Evolutionary conservation across 108 stramenopile species (phyloP).

Genomic region (Conticribra weissflogii): DNA sequence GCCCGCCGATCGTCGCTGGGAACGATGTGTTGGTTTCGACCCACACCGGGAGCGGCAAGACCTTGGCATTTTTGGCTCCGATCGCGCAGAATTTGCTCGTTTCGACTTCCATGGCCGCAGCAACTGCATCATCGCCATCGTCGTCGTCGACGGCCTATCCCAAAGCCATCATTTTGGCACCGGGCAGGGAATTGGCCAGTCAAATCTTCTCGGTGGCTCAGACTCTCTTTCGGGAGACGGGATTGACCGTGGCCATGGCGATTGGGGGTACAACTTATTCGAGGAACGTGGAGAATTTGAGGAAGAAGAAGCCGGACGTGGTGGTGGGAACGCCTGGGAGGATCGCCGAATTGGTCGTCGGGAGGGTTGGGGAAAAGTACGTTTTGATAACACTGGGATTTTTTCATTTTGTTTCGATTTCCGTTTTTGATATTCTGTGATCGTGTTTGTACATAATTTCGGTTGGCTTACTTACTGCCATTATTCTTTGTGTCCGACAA

Average conservation of each 20-base stretch:
- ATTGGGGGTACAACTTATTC: conserved; percentile 86
- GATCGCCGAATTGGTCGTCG: conserved; percentile 83
- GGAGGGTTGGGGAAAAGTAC: conserved; percentile 74
- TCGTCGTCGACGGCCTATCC: conserved; percentile 21
- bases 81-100: conserved; percentile 65
- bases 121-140: neutral
- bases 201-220: conserved; percentile 83
- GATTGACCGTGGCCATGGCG: conserved; percentile 60
- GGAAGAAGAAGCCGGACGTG: conserved; percentile 77
- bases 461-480: too few relatives aligned
- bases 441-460: too few relatives aligned
- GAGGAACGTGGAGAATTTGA: conserved; percentile 72
- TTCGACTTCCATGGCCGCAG: conserved; percentile 8
- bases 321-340: conserved; percentile 89
- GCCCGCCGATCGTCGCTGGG: conserved; percentile 63
- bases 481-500: too few relatives aligned
- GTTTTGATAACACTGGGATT: conserved; percentile 13
- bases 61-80: conserved; percentile 80
- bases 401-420: neutral
- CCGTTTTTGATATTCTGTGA: too few relatives aligned
- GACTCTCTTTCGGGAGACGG: conserved; percentile 64
- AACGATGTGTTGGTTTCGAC: conserved; percentile 81
- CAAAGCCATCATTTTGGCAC: conserved; percentile 76
- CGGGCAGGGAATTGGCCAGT: conserved; percentile 85
- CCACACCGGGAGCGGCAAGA: conserved; percentile 88